Percentiles rank a stretch among this genome's conserved stretches.
Conservation (phyloP, 176 grass and related monocot genomes). For the maize (Zea mays) region Zm-B73-REFERENCE-NAM-5.0 NC_050098.1:124687501-124688000, state of each 20-base stretch:
- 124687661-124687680: conserved; percentile 80
- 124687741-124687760: conserved; percentile 30
- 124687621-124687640: conserved; percentile 71
- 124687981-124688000: neutral
- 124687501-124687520: conserved; percentile 90
- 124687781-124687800: neutral
- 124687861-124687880: conserved; percentile 89
- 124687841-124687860: conserved; percentile 75
- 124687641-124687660: conserved; percentile 82
- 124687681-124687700: conserved; percentile 76
- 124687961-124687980: neutral
- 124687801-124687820: neutral
- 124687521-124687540: conserved; percentile 97
- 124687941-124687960: neutral
- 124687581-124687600: conserved; percentile 6
- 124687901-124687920: conserved; percentile 89
- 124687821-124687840: conserved; percentile 12
- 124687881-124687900: conserved; percentile 89
- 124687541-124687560: conserved; percentile 35
- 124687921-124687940: conserved; percentile 49
- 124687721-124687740: conserved; percentile 85
- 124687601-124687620: neutral
- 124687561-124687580: neutral
- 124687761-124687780: neutral
- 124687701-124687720: conserved; percentile 85